These are phyloP conservation scores for Saprolegnia diclina DNA, from an alignment of 352 stramenopile genomes.

Conservation along the genomic window DNA sequence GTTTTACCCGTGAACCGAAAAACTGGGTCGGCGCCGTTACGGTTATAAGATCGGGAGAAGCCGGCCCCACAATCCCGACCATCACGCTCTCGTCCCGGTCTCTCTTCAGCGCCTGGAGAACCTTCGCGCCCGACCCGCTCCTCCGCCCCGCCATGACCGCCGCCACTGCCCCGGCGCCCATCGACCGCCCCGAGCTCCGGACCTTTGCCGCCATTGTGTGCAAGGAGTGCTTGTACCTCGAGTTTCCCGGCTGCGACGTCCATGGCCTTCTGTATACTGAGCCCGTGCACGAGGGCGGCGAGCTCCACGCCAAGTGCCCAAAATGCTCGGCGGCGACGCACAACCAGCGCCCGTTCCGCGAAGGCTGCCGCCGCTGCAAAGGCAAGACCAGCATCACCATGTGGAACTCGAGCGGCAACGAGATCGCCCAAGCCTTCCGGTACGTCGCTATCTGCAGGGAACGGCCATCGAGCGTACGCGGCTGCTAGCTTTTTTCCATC, in stretches of 20 bases:
- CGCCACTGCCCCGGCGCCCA: not conserved
- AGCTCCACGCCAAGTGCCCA: constrained; percentile 72
- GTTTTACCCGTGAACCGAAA: not conserved
- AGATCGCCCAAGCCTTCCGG: constrained; percentile 61
- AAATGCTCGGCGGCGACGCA: constrained; percentile 74
- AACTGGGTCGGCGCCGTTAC: not conserved
- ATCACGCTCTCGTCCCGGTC: not conserved
- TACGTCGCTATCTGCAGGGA: constrained; percentile 35
- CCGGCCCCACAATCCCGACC: not conserved
- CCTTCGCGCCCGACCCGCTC: not conserved
- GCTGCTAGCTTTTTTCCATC: constrained; percentile 30
- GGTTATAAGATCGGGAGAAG: not conserved
- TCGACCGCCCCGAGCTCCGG: constrained; percentile 36
- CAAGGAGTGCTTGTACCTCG: constrained; percentile 73
- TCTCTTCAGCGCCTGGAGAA: not conserved
- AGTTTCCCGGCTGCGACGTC: constrained; percentile 84
- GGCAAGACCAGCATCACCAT: constrained; percentile 56
- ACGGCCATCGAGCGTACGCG: not conserved
- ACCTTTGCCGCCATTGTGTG: constrained; percentile 78
- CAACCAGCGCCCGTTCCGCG: constrained; percentile 76
- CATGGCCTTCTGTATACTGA: constrained; percentile 81
- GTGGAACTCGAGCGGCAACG: constrained; percentile 60
- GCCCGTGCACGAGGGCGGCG: constrained; percentile 30
- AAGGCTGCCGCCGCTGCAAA: constrained; percentile 81
- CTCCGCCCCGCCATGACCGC: not conserved